These are phyloP conservation scores for Phaeosphaeriaceae sp. DNA, from an alignment of 2,329 filamentous ascomycete species.

Conservation along the genomic window DNA sequence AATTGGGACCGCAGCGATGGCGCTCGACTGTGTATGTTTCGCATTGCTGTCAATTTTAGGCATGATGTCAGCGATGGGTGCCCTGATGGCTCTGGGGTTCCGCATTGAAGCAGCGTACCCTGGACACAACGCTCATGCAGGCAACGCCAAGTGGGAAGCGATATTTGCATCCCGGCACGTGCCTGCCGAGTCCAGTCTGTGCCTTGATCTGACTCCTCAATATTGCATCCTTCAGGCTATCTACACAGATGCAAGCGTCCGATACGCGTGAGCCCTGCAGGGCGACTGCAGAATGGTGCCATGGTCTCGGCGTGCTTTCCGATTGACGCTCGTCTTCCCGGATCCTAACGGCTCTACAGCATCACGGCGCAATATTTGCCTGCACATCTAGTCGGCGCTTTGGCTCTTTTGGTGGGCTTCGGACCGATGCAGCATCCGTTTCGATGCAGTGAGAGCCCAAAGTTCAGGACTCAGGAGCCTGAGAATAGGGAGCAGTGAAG, in stretches of 20 bases:
- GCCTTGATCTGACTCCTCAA: neutral
- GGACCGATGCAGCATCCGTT: neutral
- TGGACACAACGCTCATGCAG: neutral
- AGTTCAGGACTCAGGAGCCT: neutral
- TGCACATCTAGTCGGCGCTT: neutral
- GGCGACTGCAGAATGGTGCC: neutral
- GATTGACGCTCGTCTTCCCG: neutral
- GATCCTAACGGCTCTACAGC: neutral
- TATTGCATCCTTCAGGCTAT: neutral
- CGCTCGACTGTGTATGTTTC: neutral
- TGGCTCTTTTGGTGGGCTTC: neutral
- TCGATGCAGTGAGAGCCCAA: neutral
- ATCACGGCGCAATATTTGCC: neutral
- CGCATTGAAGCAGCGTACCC: neutral
- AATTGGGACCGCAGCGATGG: neutral
- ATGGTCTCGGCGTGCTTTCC: neutral
- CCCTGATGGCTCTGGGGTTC: neutral
- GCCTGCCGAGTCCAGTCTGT: neutral
- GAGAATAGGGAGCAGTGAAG: neutral
- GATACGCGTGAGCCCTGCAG: neutral
- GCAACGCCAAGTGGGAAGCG: slow-evolving; percentile 1
- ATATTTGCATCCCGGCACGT: slow-evolving; percentile 1
- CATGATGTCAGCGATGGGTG: slow-evolving; percentile 1
- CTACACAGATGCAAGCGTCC: neutral
- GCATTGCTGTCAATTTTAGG: neutral